Evolutionary conservation across 164 flowering plant species (phyloP).

Genomic region (Magnolia sinica): DNA sequence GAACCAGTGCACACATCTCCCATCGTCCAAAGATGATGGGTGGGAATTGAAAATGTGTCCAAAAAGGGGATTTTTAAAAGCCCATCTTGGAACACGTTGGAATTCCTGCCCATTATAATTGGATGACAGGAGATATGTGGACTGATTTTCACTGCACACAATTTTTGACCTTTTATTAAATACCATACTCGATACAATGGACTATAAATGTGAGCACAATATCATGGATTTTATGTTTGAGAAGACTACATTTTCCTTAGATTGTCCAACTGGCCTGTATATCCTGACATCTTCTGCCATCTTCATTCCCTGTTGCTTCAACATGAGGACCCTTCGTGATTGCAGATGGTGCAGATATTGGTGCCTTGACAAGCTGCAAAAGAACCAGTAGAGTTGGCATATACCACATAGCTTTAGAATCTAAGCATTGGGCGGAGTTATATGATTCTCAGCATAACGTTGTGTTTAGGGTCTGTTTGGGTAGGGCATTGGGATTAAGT

Average conservation of each 20-base stretch:
- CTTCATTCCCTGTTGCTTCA: slow-evolving; percentile 51
- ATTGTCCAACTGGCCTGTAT: slow-evolving; percentile 75
- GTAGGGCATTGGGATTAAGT: too few species aligned
- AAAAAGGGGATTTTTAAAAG: too few species aligned
- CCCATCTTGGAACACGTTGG: too few species aligned
- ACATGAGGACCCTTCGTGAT: slow-evolving; percentile 60
- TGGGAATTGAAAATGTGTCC: too few species aligned
- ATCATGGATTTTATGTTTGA: not conserved
- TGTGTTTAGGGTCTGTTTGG: too few species aligned
- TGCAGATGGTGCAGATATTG: slow-evolving; percentile 49
- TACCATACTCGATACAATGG: not conserved
- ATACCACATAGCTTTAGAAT: too few species aligned
- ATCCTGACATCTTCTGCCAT: slow-evolving; percentile 61
- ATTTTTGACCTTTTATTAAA: not conserved
- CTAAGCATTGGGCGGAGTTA: too few species aligned
- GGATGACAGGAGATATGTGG: too few species aligned
- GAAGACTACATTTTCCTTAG: slow-evolving; percentile 58
- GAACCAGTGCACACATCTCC: too few species aligned
- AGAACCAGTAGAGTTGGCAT: not conserved
- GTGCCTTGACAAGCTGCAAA: slow-evolving; percentile 73
- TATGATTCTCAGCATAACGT: too few species aligned
- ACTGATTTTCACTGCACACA: not conserved
- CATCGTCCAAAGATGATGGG: too few species aligned
- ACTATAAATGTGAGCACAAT: not conserved
- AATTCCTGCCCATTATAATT: too few species aligned